Base-by-base conservation (phyloP, 1,284 basidiomycete genomes). In the Tylopilus sp. region DNA sequence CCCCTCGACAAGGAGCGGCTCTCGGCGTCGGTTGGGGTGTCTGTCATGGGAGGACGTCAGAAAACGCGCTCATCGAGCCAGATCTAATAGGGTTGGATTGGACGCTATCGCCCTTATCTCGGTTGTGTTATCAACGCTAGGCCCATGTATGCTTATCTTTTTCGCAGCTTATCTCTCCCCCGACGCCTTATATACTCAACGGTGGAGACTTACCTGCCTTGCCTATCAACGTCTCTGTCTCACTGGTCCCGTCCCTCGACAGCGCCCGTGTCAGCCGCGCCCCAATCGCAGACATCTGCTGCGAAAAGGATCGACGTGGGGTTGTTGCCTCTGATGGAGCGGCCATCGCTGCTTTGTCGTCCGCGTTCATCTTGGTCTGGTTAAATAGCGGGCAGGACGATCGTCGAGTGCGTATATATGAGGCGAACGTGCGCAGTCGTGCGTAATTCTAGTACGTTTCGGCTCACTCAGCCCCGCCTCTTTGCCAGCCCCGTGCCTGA, bases 1-100 rank as follows among this genome's bases (percentile, higher is more conserved):
- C 75, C 74, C 49, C 74, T 66, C 34, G 75, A 77, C 12, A 58
- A 41, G 26, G 74, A 76, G 40, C 75, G 74, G 45, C 67, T 18
- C 9, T 57, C 53, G 1, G 34, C 11, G 35, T 42, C 42, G 34
- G 15, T 31, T 9, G 52, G 49, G 13, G 53, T 42, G 44, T 64
- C 63, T 64, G 66, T 3, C 66, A 68, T 64, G 41, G 12, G 25
- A 28, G n/a, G 3, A 19, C 1, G 41, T 54, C 30, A 60, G 45
- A 16, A 23, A 6, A n/a, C 21, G 23, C 10, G 23, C 19, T 9
- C 4, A 3, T 8, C 23, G 34, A 21, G 29, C 29, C 4, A 30
- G 11, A 21, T 36, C 34, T 36, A 36, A 35, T 19, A 35, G 18
- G 2, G 5, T 15, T 5, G 9, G 37, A 7, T 46, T 41, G 46